Conservation (phyloP, 2,329 filamentous ascomycete species). For the Onygena corvina region DNA sequence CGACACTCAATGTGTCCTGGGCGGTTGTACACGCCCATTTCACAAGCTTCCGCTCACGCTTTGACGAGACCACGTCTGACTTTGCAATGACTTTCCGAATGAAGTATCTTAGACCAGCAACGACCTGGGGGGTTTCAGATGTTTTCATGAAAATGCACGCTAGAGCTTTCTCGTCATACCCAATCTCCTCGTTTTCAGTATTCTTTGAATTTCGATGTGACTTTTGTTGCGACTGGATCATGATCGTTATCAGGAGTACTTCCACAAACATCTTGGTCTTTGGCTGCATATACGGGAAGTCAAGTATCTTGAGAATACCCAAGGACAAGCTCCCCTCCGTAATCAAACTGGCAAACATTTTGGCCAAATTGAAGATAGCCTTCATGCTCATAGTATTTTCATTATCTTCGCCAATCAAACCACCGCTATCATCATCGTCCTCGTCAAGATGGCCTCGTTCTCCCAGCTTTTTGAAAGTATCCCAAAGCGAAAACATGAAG, state of each 20-base stretch:
- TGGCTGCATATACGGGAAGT: constrained; percentile 62
- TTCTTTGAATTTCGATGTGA: constrained; percentile 18
- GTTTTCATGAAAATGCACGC: constrained; percentile 55
- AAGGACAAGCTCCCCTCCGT: constrained; percentile 48
- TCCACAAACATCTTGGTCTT: constrained; percentile 72
- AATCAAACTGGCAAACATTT: constrained; percentile 53
- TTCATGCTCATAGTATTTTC: constrained; percentile 39
- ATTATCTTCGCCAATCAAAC: constrained; percentile 43
- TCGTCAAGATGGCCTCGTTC: constrained; percentile 53
- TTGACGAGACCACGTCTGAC: constrained; percentile 44
- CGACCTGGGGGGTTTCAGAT: constrained; percentile 54
- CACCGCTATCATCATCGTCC: constrained; percentile 49
- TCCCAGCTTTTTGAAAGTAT: constrained; percentile 72
- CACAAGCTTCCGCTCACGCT: constrained; percentile 42
- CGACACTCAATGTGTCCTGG: constrained; percentile 30
- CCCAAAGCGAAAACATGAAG: constrained; percentile 80
- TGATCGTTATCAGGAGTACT: constrained; percentile 61
- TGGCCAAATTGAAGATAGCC: constrained; percentile 55
- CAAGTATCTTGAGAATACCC: constrained; percentile 51
- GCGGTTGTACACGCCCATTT: constrained; percentile 35
- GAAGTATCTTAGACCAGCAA: constrained; percentile 66
- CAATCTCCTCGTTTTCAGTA: constrained; percentile 18
- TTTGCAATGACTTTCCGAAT: constrained; percentile 61
- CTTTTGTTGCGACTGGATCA: constrained; percentile 53
- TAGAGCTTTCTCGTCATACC: constrained; percentile 46